Base-by-base conservation (phyloP, 176 grass and related monocot species). In the Chrysopogon serrulatus region DNA sequence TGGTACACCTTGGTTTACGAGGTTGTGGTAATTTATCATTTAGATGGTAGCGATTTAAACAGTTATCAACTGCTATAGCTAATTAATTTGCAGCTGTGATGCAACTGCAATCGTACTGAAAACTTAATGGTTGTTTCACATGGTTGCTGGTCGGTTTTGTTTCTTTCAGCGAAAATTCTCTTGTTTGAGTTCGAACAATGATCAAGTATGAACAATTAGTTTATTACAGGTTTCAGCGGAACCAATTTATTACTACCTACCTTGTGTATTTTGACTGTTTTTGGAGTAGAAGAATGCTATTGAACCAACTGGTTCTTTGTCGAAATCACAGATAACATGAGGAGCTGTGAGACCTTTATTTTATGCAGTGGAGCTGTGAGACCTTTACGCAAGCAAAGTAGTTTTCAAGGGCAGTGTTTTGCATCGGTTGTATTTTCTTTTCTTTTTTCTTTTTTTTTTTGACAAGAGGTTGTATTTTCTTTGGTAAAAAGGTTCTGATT, bases 1-100 rank as follows among this genome's bases (percentile, higher is more conserved):
- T 74, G 73, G 43, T 82, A 36, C n/a, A 59, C 57, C 23, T 63
- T 21, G 42, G 21, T 61, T 21, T 79, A 77, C 59, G 8, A 83
- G 59, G 74, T 72, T 65, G 26, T 88, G 86, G 40, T 17, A 63
- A 36, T 85, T 81, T 63, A 42, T 37, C 56, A 39, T 77, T 86
- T 34, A 73, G 31, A 57, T 60, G 16, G 35, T 72, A 72, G 30
- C 44, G 65, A 60, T 49, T 78, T 76, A 65, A 82, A 59, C 73
- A 65, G 35, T 36, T 17, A 51, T 75, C 56, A 69, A 70, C 68
- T 34, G 76, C 48, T 16, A 33, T 27, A 43, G 74, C 65, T 77
- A 49, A 30, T 79, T 73, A 64, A 71, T 35, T 31, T 73, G 72
- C 82, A 73, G 34, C 67, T 73, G 27, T 61, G 24, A 40, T 65